These are phyloP conservation scores for Chlorella ohadii DNA, from an alignment of 139 green algal species.

Conservation along the genomic window DNA sequence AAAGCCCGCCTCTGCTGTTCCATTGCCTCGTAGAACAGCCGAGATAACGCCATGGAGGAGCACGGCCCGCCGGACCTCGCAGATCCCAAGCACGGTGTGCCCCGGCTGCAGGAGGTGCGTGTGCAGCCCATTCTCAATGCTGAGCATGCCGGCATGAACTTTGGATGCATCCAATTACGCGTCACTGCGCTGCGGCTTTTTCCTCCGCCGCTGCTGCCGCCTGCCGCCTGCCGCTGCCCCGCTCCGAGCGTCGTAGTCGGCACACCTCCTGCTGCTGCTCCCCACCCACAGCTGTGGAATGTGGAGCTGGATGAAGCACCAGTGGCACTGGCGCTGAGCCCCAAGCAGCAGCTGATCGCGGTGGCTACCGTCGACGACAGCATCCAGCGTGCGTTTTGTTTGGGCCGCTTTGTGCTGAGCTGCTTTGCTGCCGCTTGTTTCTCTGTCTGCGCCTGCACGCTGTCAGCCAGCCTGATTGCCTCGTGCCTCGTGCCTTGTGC, in stretches of 20 bases:
- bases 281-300: conserved; percentile 1
- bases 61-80: neutral
- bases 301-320: conserved; percentile 27
- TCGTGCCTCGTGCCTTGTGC: neutral
- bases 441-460: too few relatives aligned
- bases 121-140: too few relatives aligned
- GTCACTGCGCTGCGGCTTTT: too few relatives aligned
- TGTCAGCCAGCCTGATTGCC: neutral
- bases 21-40: neutral
- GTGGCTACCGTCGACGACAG: conserved; percentile 27
- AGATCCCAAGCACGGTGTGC: neutral
- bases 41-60: neutral
- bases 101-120: neutral
- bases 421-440: too few relatives aligned
- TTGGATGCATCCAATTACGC: too few relatives aligned
- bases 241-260: too few relatives aligned
- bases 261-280: neutral
- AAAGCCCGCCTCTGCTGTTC: neutral
- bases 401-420: neutral
- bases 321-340: conserved; percentile 8
- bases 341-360: conserved; percentile 36
- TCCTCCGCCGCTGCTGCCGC: neutral
- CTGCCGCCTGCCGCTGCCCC: neutral
- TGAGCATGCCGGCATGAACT: too few relatives aligned
- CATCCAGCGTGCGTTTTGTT: neutral